phyloP scores from a whole-genome alignment of 2,329 filamentous ascomycete species.

The Aureobasidium sp. region DNA sequence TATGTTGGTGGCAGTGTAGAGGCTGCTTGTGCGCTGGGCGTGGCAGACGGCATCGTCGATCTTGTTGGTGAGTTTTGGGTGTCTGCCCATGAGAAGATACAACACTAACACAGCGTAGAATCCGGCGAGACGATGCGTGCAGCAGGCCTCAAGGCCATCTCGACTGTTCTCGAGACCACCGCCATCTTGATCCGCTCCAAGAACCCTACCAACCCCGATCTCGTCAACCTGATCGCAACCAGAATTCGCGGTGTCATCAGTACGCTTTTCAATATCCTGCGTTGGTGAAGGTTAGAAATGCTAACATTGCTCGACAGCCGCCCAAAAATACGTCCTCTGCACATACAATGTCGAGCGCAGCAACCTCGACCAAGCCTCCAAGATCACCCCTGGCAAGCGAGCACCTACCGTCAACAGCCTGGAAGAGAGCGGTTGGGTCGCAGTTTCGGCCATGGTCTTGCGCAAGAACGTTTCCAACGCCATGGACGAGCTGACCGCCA shows the following conservation, averaged over 20 bases:
- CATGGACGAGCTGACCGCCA: constrained; percentile 73
- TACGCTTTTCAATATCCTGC: constrained; percentile 30
- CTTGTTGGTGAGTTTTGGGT: constrained; percentile 65
- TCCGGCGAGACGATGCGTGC: constrained; percentile 98
- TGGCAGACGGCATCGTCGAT: constrained; percentile 95
- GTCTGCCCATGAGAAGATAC: neutral
- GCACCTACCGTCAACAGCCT: constrained; percentile 86
- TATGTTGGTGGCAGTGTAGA: constrained; percentile 95
- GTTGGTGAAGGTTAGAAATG: neutral
- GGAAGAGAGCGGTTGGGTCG: constrained; percentile 85
- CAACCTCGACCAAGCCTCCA: constrained; percentile 57
- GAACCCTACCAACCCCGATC: constrained; percentile 65
- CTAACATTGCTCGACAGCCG: constrained; percentile 42
- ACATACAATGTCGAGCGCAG: constrained; percentile 84
- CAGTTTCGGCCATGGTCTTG: constrained; percentile 89
- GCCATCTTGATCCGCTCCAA: constrained; percentile 90
- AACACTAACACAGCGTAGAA: constrained; percentile 47
- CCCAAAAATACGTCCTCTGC: constrained; percentile 88
- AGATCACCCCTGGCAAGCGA: constrained; percentile 86
- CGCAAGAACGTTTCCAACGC: constrained; percentile 74
- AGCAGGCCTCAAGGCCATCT: constrained; percentile 85
- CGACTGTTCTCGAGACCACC: constrained; percentile 80
- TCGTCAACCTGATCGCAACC: constrained; percentile 76
- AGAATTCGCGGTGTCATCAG: constrained; percentile 90
- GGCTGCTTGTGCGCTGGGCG: constrained; percentile 88